Percentiles rank a stretch among this genome's conserved stretches.
Evolutionary conservation across 805 yeast species (phyloP).

Genomic region (Sugiyamaella chiloensis): DNA sequence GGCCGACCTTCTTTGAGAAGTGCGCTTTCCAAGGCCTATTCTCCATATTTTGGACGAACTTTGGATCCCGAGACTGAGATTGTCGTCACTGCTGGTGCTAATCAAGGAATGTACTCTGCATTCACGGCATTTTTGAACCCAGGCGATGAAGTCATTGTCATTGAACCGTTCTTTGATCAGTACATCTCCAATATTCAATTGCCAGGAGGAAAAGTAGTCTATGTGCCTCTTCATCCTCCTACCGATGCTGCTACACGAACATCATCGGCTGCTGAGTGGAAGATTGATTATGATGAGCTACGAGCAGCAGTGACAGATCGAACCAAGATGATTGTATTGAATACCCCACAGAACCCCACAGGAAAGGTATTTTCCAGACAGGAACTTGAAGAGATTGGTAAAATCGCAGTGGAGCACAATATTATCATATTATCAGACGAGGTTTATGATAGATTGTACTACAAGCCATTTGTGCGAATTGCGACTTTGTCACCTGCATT

Average conservation of each 20-base stretch:
- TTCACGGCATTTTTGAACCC: constrained; percentile 79
- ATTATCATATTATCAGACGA: constrained; percentile 85
- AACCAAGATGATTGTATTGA: constrained; percentile 83
- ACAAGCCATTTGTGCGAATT: constrained; percentile 72
- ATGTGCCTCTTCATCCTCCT: constrained; percentile 86
- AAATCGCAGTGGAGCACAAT: constrained; percentile 81
- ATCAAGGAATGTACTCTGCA: constrained; percentile 86
- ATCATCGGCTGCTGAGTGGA: constrained; percentile 85
- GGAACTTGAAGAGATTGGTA: constrained; percentile 74
- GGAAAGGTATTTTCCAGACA: constrained; percentile 82
- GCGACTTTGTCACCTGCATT: constrained; percentile 81
- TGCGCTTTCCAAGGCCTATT: constrained; percentile 68
- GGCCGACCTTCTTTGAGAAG: constrained; percentile 77
- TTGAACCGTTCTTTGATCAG: constrained; percentile 97
- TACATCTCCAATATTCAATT: constrained; percentile 91
- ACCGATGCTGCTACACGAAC: constrained; percentile 56
- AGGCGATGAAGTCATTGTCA: constrained; percentile 94
- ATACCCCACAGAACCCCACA: constrained; percentile 95
- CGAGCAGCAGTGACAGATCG: constrained; percentile 65
- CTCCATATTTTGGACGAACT: constrained; percentile 58
- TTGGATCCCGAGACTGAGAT: constrained; percentile 58
- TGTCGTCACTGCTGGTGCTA: constrained; percentile 92
- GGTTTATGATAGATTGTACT: constrained; percentile 89
- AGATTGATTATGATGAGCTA: constrained; percentile 72
- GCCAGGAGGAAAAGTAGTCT: constrained; percentile 88